Base-by-base conservation (phyloP, 768 basidiomycete genomes). In the Mrakia blollopis region DNA sequence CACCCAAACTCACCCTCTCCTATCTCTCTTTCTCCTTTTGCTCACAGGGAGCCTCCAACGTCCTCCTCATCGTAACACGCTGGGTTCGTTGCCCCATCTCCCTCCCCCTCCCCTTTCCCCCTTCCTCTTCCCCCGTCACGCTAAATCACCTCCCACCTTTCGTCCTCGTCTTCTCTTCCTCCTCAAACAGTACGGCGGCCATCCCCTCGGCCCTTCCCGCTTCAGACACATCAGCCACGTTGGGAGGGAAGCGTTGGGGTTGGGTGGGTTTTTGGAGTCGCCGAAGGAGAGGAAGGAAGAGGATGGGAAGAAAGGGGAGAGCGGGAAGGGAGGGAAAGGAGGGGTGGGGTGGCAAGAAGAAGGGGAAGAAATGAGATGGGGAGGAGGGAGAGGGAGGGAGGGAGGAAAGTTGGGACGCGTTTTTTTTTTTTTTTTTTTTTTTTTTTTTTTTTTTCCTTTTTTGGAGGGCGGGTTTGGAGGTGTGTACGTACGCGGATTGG, bases 21-120 rank as follows among this genome's bases (percentile, higher is more conserved):
- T 8, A 44, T 35, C 37, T 44, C 44, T 35, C 13, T 68, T 41
- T 21, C 11, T 52, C 28, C 0, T 4, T n/a, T 37, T 44, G 9
- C 16, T 47, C n/a, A 7, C 73, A 74, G 73, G 11, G 30, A 28
- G 63, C 62, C 0, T 16, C 61, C n/a, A 50, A 74, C 62, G 63
- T 67, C 23, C 73, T 74, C 73, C 41, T 74, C 63, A 32, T 65
- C 62, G 62, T 63, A 44, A 63, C 73, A 0, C 73, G 73, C 28
- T 74, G 62, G 73, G 65, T 68, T 2, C 3, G 65, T 68, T 11
- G n/a, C n/a, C n/a, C n/a, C n/a, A 11, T 44, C 7, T 44, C 44
- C 11, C 44, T 44, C 37, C 65, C 35, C 21, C 8, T n/a, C 57
- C 57, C 28, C 10, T n/a, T 57, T 23, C 54, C 23, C 11, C 18